Evolutionary conservation across 306 rosid species (phyloP).

Genomic region (Sicyos edulis): DNA sequence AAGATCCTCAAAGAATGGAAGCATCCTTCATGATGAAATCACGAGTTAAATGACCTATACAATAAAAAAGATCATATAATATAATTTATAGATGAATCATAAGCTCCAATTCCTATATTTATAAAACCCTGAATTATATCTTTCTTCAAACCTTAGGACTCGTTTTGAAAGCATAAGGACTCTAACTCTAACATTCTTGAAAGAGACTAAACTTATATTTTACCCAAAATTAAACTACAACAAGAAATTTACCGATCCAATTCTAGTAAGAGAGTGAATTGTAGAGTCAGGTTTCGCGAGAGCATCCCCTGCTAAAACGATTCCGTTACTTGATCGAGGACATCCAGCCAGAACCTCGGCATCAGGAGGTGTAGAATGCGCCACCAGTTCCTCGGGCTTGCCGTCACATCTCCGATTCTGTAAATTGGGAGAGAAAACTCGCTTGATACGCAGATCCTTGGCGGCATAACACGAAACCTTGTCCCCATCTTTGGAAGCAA

Average conservation of each 20-base stretch:
- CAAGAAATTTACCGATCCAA: slow-evolving; percentile 35
- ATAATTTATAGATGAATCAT: too few species aligned
- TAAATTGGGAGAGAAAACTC: slow-evolving; percentile 50
- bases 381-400: slow-evolving; percentile 1
- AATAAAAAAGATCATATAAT: too few species aligned
- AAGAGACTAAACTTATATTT: too few species aligned
- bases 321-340: slow-evolving; percentile 7
- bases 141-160: too few species aligned
- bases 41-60: too few species aligned
- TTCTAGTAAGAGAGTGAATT: slow-evolving; percentile 20
- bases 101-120: too few species aligned
- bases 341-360: slow-evolving; percentile 20
- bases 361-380: slow-evolving; percentile 36
- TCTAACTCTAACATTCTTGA: too few species aligned
- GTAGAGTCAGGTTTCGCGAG: slow-evolving; percentile 6
- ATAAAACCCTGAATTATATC: too few species aligned
- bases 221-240: too few species aligned
- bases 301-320: slow-evolving; percentile 21
- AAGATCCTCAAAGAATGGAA: too few species aligned
- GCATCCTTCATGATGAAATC: too few species aligned
- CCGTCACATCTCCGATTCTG: slow-evolving; percentile 9
- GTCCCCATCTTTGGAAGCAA: background rate
- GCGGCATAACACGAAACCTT: slow-evolving; percentile 15
- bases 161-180: too few species aligned
- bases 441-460: slow-evolving; percentile 63